phyloP scores from a whole-genome alignment of 345 rosid species.

The Luvunga scandens region DNA sequence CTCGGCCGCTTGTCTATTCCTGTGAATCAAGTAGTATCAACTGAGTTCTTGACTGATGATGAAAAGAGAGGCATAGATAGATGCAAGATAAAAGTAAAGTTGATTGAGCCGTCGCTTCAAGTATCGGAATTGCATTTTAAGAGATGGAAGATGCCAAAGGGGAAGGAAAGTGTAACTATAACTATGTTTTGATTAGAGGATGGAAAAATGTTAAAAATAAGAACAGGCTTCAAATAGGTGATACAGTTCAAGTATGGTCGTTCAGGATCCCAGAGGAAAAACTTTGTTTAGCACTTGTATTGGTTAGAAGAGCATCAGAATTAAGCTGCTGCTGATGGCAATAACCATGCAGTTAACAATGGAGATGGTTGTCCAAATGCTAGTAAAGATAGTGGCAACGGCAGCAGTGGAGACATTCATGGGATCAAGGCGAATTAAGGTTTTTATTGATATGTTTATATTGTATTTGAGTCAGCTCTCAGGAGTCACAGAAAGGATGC shows the following conservation, averaged over 20 bases:
- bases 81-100: background rate
- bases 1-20: background rate
- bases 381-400: background rate
- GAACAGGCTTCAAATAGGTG: background rate
- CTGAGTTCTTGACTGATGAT: background rate
- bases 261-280: background rate
- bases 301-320: background rate
- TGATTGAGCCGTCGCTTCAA: background rate
- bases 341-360: background rate
- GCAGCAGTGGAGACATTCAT: background rate
- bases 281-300: background rate
- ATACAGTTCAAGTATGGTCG: constrained; percentile 7
- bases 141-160: background rate
- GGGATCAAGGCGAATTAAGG: background rate
- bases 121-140: background rate
- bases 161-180: background rate
- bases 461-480: no score
- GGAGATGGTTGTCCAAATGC: background rate
- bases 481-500: no score
- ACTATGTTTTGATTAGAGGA: background rate
- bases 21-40: background rate
- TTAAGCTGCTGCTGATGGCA: background rate
- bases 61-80: background rate
- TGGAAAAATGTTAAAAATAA: background rate
- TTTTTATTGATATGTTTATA: no score